These are phyloP conservation scores for Neckera pumila DNA, from an alignment of 225 moss, liverwort and hornwort genomes.

Conservation along the genomic window DNA sequence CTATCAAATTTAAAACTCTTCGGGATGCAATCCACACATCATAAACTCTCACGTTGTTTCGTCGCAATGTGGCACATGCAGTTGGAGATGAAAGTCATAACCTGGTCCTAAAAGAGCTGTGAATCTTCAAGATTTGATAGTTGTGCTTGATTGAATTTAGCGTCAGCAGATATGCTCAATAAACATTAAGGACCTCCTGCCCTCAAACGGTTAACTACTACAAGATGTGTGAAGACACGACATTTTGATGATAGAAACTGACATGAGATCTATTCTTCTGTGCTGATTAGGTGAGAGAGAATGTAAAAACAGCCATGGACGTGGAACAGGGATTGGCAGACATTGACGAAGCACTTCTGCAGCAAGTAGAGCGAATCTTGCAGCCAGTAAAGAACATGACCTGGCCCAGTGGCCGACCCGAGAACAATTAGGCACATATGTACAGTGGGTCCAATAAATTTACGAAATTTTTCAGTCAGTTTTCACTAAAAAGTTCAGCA, in stretches of 20 bases:
- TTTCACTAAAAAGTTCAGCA: too few species aligned
- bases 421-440: background rate
- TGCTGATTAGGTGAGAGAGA: background rate
- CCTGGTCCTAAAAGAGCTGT: background rate
- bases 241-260: background rate
- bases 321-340: conserved; percentile 4
- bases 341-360: conserved; percentile 30
- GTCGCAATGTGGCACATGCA: background rate
- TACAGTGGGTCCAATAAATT: background rate
- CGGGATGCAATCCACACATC: background rate
- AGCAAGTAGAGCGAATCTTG: conserved; percentile 49
- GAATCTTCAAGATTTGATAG: background rate
- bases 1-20: background rate
- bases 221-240: background rate
- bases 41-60: background rate
- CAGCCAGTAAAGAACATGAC: background rate
- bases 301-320: background rate
- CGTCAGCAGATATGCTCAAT: background rate
- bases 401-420: background rate
- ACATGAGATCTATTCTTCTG: background rate
- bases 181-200: background rate
- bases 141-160: background rate
- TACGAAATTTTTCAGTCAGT: too few species aligned
- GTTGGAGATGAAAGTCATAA: background rate
- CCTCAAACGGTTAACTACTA: background rate